Evolutionary conservation across 352 stramenopile genomes (phyloP).

Genomic region (Elongisporangium anandrum): DNA sequence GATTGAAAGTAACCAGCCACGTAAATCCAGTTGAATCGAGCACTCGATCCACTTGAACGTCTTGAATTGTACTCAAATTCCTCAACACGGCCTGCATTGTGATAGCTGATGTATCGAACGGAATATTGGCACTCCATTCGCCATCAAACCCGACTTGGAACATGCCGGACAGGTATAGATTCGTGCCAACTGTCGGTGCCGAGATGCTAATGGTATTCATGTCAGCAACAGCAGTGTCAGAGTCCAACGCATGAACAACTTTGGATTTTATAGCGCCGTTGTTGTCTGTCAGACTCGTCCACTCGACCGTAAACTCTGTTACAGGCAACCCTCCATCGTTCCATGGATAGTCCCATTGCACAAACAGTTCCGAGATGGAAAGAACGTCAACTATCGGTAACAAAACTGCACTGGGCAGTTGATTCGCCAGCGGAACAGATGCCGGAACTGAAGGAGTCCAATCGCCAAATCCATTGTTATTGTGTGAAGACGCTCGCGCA

Average conservation of each 20-base stretch:
- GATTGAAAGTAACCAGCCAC: conserved; percentile 71
- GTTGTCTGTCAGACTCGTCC: conserved; percentile 34
- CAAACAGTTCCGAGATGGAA: conserved; percentile 54
- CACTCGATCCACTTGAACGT: conserved; percentile 43
- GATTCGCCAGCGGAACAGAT: conserved; percentile 25
- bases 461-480: conserved; percentile 42
- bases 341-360: conserved; percentile 73
- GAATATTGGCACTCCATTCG: conserved; percentile 82
- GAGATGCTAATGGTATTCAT: conserved; percentile 71
- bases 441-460: too few relatives aligned
- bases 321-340: conserved; percentile 66
- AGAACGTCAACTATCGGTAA: conserved; percentile 37
- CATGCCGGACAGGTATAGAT: conserved; percentile 52
- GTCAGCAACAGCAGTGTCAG: conserved; percentile 33
- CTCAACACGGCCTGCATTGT: conserved; percentile 62
- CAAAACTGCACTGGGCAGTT: conserved; percentile 37
- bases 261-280: conserved; percentile 39
- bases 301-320: conserved; percentile 81
- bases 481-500: conserved; percentile 50
- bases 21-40: conserved; percentile 69
- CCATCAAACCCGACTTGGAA: conserved; percentile 90
- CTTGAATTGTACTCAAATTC: conserved; percentile 55
- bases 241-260: conserved; percentile 44
- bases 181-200: conserved; percentile 36
- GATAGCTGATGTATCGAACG: conserved; percentile 79